Percentiles rank a stretch among this genome's conserved stretches.
Conservation (phyloP, 345 rosid genomes). For the Camelina neglecta region DNA sequence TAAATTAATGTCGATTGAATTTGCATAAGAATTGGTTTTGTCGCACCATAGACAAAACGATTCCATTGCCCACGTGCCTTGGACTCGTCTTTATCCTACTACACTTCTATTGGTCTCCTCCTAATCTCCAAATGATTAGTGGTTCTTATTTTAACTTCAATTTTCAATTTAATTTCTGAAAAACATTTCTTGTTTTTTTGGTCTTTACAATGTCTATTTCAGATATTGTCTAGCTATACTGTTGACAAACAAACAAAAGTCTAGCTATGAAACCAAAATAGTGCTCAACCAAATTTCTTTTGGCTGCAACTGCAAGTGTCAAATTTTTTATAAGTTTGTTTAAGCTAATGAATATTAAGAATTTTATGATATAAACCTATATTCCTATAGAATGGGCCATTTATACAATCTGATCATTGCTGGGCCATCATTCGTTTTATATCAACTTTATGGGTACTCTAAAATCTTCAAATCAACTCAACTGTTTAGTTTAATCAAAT, state of each 20-base stretch:
- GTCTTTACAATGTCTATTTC: neutral
- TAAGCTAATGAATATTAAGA: neutral
- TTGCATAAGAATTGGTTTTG: constrained; percentile 36
- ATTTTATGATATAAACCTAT: neutral
- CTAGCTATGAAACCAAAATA: constrained; percentile 1
- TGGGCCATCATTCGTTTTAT: neutral
- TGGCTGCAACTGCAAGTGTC: constrained; percentile 10
- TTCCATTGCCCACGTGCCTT: constrained; percentile 38
- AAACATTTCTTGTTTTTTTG: neutral
- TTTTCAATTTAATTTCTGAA: neutral
- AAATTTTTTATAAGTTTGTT: neutral
- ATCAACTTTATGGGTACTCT: neutral
- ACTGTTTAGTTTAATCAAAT: neutral
- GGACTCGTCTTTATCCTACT: constrained; percentile 37
- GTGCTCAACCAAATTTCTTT: neutral
- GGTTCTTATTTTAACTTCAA: constrained; percentile 24
- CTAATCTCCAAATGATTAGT: constrained; percentile 32
- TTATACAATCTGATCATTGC: neutral
- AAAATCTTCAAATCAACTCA: too few species aligned
- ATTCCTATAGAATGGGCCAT: neutral
- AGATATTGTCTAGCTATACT: neutral
- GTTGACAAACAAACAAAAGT: too few species aligned
- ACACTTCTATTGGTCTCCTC: constrained; percentile 39
- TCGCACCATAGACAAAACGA: constrained; percentile 35
- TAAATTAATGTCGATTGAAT: constrained; percentile 19